Evolutionary conservation across 306 rosid species (phyloP), one percentile per base, ranked within the genome.

Genomic region (Morella rubra): DNA sequence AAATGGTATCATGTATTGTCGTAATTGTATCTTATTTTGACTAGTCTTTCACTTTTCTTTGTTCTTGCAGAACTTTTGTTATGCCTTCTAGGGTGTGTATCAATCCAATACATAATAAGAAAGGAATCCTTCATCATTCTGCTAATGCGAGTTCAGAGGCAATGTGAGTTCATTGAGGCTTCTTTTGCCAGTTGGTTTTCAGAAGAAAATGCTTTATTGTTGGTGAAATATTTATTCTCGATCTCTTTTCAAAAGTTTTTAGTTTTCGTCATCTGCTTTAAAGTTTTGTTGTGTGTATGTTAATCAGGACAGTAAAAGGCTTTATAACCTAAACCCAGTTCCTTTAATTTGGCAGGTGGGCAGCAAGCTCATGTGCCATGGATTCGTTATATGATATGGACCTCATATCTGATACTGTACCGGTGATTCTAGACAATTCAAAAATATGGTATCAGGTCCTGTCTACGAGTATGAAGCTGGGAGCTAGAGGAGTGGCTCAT

Each of bases 31-130:
- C 5, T 70, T 14, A 44, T 11, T 16, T 42, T 75, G 62, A 47
- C 49, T 15, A 65, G 40, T 70, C 54, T 41, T 71, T 79, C 47
- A 65, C 46, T 47, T 14, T 44, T 77, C 37, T 79, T 78, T 19
- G 60, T 79, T 73, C 76, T 64, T 85, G 90, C 97, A 92, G 97
- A 83, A 90, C 89, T 73, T 89, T 95, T 73, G 99, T 95, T 15
- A 82, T 95, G 97, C 99, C 99, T 11, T 89, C 97, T 2, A 91
- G 96, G 86, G 91, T 95, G 97, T 95, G 97, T 69, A 89, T 95
- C 80, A 95, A 86, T 81, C 97, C 99, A 44, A 85, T 92, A 50
- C 99, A 95, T 79, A 92, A 95, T 77, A 89, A 89, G 81, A 92
- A 92, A 82, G 97, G 92, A 74, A 86, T 95, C 76, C 87, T 92